Conservation (phyloP, 1,284 basidiomycete species). For the Ceratobasidium sp. region DNA sequence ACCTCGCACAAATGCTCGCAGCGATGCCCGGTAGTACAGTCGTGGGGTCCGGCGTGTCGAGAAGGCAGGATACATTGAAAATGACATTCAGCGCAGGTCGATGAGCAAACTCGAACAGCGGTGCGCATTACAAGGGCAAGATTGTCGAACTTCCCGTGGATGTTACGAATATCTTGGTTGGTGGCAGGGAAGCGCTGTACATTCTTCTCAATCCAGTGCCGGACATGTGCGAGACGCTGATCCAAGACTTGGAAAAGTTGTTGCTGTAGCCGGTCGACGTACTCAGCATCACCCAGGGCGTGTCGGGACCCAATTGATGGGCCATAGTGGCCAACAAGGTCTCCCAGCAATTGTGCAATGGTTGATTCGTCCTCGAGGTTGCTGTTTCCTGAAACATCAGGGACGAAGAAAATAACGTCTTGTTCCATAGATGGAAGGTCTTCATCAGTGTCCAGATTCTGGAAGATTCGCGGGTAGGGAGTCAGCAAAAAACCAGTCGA, state of each 20-base stretch:
- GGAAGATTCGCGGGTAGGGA: not conserved
- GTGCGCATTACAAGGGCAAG: constrained; percentile 61
- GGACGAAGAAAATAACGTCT: constrained; percentile 6
- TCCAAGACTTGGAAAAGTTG: constrained; percentile 62
- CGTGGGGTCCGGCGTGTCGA: constrained; percentile 62
- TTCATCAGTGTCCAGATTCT: constrained; percentile 45
- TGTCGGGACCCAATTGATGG: constrained; percentile 45
- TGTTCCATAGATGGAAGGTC: not conserved
- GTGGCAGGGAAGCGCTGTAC: constrained; percentile 63
- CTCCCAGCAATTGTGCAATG: not conserved
- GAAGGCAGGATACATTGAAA: constrained; percentile 64
- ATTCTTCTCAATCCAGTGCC: constrained; percentile 67
- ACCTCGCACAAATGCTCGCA: constrained; percentile 64
- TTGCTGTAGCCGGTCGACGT: constrained; percentile 53
- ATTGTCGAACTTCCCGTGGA: constrained; percentile 65
- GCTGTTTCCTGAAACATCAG: not conserved
- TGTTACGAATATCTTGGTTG: constrained; percentile 63
- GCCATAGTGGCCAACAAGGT: not conserved
- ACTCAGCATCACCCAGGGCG: constrained; percentile 47
- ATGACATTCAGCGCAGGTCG: constrained; percentile 65
- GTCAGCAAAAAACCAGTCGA: not conserved
- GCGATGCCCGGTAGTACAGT: constrained; percentile 62
- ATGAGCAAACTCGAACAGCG: constrained; percentile 66
- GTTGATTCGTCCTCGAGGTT: not conserved
- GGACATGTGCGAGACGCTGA: constrained; percentile 64